phyloP scores from a whole-genome alignment of 2,329 filamentous ascomycete genomes.

The Diaporthe ampelina region DNA sequence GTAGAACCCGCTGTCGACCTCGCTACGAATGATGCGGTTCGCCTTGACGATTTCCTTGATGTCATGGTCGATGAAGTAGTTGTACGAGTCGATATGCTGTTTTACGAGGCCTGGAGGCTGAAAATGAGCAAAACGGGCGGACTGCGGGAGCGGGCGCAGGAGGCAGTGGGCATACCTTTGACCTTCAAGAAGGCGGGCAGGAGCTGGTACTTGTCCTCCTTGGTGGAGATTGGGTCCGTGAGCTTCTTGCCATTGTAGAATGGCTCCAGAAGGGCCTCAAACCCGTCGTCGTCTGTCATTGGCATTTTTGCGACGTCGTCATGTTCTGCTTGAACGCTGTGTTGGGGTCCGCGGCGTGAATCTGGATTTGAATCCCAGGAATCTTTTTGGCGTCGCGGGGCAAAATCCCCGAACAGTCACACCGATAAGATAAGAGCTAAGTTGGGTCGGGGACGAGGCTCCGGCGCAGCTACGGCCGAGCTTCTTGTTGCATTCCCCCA shows the following conservation, averaged over 20 bases:
- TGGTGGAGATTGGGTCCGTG: conserved; percentile 74
- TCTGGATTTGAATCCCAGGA: conserved; percentile 9
- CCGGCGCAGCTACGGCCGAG: not conserved
- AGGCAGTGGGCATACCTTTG: conserved; percentile 71
- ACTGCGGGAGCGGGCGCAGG: not conserved
- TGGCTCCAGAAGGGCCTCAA: conserved; percentile 75
- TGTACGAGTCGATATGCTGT: conserved; percentile 98
- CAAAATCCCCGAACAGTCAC: conserved; percentile 23
- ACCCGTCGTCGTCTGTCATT: conserved; percentile 69
- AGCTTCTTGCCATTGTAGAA: conserved; percentile 78
- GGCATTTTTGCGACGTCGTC: conserved; percentile 58
- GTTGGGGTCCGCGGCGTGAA: not conserved
- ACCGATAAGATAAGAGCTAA: conserved; percentile 40
- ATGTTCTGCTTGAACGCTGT: conserved; percentile 19
- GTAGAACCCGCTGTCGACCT: conserved; percentile 93
- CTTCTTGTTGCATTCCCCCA: not conserved
- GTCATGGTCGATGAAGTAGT: conserved; percentile 97
- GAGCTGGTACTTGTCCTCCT: conserved; percentile 95
- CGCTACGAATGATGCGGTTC: conserved; percentile 89
- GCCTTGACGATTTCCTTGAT: conserved; percentile 97
- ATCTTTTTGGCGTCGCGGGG: conserved; percentile 36
- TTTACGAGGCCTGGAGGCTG: conserved; percentile 78
- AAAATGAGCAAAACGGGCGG: conserved; percentile 3
- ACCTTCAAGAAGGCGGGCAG: conserved; percentile 98
- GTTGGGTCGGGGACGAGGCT: conserved; percentile 25